A percentile compares a stretch with the other conserved stretches of the same genome.
phyloP scores from a whole-genome alignment of 208 protist genomes.

The Leishmania mexicana region DNA sequence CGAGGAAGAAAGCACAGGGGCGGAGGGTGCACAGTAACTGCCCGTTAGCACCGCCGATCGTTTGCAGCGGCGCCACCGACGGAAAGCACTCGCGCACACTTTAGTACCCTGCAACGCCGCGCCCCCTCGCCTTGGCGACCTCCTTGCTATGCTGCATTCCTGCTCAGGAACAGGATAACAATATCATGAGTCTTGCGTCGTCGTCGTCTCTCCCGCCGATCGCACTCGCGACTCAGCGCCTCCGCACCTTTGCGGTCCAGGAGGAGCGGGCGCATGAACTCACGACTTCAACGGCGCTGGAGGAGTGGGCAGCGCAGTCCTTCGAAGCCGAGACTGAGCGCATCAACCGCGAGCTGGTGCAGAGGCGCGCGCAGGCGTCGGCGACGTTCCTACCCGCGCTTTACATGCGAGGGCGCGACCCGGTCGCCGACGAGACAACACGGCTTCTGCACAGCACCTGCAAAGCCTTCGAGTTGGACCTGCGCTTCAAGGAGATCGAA shows the following conservation, averaged over 20 bases:
- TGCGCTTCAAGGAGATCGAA: conserved; percentile 82
- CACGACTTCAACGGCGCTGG: conserved; percentile 26
- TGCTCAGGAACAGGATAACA: neutral
- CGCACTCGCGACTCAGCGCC: conserved; percentile 12
- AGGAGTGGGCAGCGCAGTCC: conserved; percentile 13
- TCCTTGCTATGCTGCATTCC: neutral
- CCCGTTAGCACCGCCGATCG: neutral
- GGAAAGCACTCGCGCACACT: neutral
- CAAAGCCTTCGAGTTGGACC: conserved; percentile 81
- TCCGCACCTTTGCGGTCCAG: conserved; percentile 7
- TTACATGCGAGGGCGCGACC: conserved; percentile 59
- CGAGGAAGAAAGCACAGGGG: neutral
- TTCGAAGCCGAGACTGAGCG: conserved; percentile 39
- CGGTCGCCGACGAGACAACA: conserved; percentile 52
- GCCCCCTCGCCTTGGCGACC: neutral
- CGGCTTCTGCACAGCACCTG: conserved; percentile 53
- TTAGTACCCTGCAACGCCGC: neutral
- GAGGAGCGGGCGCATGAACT: conserved; percentile 9
- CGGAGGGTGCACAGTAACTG: no score
- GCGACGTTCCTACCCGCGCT: conserved; percentile 57
- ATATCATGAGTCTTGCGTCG: conserved; percentile 1
- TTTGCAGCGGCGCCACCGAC: neutral
- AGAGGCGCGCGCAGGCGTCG: conserved; percentile 20
- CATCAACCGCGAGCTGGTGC: conserved; percentile 49
- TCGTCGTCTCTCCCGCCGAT: conserved; percentile 2